Evolutionary conservation across 768 basidiomycete genomes (phyloP).

Genomic region (Termitomyces sp.): DNA sequence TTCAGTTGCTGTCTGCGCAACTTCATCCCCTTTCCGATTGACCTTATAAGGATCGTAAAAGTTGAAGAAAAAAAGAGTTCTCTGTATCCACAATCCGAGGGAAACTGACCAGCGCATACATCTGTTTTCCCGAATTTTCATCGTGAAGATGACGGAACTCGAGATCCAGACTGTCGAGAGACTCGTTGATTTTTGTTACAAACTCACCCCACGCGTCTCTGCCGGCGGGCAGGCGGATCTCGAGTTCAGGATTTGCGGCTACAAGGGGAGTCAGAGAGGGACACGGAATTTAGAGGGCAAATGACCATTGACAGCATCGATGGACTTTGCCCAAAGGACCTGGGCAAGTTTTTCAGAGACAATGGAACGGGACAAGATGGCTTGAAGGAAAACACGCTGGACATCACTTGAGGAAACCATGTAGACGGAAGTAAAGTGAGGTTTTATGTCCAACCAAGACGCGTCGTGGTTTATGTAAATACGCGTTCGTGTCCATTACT

Average conservation of each 20-base stretch:
- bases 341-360: constrained; percentile 64
- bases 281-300: neutral
- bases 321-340: constrained; percentile 63
- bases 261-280: constrained; percentile 10
- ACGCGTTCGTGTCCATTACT: constrained; percentile 10
- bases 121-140: constrained; percentile 58
- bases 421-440: neutral
- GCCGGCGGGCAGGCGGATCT: constrained; percentile 36
- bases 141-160: constrained; percentile 65
- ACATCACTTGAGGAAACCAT: constrained; percentile 61
- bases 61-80: neutral
- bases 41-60: constrained; percentile 51
- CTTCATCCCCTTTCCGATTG: constrained; percentile 75
- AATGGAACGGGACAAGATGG: constrained; percentile 66
- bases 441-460: no score
- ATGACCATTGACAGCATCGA: constrained; percentile 65
- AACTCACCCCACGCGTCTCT: constrained; percentile 58
- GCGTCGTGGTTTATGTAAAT: constrained; percentile 13
- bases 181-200: constrained; percentile 53
- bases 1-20: constrained; percentile 83
- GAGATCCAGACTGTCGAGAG: constrained; percentile 67
- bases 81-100: neutral
- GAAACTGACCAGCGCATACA: constrained; percentile 64
- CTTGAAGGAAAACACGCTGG: constrained; percentile 75
- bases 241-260: constrained; percentile 55